phyloP scores from a whole-genome alignment of 2,329 filamentous ascomycete species.

The Bretziella fagacearum region DNA sequence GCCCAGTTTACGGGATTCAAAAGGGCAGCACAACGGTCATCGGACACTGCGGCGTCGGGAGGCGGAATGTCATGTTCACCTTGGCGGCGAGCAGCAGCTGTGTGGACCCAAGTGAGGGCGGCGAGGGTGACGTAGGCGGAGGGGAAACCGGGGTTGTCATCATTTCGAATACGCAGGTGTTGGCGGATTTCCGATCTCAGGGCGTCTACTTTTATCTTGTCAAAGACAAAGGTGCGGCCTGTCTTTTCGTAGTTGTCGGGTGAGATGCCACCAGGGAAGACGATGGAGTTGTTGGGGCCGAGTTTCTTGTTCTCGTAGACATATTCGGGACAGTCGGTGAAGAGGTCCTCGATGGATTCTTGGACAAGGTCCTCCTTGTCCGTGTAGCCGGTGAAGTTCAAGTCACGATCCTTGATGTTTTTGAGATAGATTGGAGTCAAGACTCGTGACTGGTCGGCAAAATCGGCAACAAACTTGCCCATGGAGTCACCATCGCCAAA shows the following conservation, averaged over 20 bases:
- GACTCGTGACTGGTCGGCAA: slow-evolving; percentile 20
- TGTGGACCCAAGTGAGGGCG: slow-evolving; percentile 26
- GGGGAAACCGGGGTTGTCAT: slow-evolving; percentile 15
- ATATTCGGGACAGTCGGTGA: slow-evolving; percentile 25
- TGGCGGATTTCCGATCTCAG: slow-evolving; percentile 19
- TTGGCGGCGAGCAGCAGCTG: slow-evolving; percentile 22
- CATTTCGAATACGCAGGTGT: neutral
- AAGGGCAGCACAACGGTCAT: slow-evolving; percentile 17
- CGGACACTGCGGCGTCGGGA: neutral
- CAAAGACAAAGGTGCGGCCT: slow-evolving; percentile 28
- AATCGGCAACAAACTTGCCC: slow-evolving; percentile 24
- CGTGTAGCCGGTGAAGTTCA: slow-evolving; percentile 18
- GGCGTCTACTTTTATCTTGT: slow-evolving; percentile 20
- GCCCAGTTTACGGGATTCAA: slow-evolving; percentile 29
- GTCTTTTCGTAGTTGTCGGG: slow-evolving; percentile 21
- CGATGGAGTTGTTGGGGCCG: slow-evolving; percentile 23
- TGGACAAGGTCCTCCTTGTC: neutral
- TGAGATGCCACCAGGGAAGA: slow-evolving; percentile 19
- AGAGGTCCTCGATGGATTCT: slow-evolving; percentile 18
- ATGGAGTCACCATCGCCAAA: slow-evolving; percentile 27
- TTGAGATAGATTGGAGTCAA: slow-evolving; percentile 9
- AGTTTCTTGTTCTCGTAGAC: slow-evolving; percentile 19
- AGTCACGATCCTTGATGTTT: slow-evolving; percentile 8
- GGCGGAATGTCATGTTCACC: slow-evolving; percentile 9
- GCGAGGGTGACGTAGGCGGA: slow-evolving; percentile 27